Percentiles rank a stretch among this genome's conserved stretches.
These are phyloP conservation scores for Aureobasidium leucospermi DNA, from an alignment of 2,329 filamentous ascomycete species.

Conservation along the genomic window DNA sequence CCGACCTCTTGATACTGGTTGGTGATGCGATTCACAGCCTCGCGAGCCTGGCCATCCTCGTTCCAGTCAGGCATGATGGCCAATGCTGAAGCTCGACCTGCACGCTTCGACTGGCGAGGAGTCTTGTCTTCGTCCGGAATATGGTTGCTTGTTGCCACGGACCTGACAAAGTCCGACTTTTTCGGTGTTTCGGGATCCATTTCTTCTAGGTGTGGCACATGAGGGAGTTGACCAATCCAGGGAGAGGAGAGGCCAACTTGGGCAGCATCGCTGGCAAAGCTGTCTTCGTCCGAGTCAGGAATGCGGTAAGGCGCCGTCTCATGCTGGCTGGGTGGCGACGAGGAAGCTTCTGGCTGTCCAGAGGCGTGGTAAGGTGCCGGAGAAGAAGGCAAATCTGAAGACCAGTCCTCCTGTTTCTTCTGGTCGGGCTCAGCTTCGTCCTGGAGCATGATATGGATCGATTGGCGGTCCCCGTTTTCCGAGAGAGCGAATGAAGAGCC, in stretches of 20 bases:
- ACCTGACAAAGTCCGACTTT: slow-evolving; percentile 13
- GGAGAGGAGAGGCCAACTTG: slow-evolving; percentile 8
- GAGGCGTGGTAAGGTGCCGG: background rate
- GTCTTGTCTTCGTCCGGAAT: slow-evolving; percentile 11
- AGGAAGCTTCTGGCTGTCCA: background rate
- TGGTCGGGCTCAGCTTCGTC: slow-evolving; percentile 19
- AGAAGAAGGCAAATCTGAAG: background rate
- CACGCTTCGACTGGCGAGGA: slow-evolving; percentile 6
- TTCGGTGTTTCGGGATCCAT: slow-evolving; percentile 23
- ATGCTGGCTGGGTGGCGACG: background rate
- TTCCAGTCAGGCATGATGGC: slow-evolving; percentile 8
- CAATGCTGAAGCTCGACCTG: slow-evolving; percentile 4
- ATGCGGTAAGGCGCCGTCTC: background rate
- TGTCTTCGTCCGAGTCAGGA: slow-evolving; percentile 8
- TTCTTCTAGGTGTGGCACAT: slow-evolving; percentile 15
- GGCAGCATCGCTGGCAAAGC: slow-evolving; percentile 10
- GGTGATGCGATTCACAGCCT: slow-evolving; percentile 17
- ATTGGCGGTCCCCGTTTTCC: slow-evolving; percentile 23
- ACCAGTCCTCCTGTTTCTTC: slow-evolving; percentile 7
- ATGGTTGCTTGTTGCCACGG: background rate
- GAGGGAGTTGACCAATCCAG: background rate
- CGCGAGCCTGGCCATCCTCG: slow-evolving; percentile 3
- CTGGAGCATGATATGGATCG: slow-evolving; percentile 30
- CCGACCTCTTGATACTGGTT: slow-evolving; percentile 26
- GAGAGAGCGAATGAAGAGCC: slow-evolving; percentile 16